These are phyloP conservation scores for Colletotrichum orbiculare DNA, from an alignment of 2,329 filamentous ascomycete genomes.

Conservation along the genomic window DNA sequence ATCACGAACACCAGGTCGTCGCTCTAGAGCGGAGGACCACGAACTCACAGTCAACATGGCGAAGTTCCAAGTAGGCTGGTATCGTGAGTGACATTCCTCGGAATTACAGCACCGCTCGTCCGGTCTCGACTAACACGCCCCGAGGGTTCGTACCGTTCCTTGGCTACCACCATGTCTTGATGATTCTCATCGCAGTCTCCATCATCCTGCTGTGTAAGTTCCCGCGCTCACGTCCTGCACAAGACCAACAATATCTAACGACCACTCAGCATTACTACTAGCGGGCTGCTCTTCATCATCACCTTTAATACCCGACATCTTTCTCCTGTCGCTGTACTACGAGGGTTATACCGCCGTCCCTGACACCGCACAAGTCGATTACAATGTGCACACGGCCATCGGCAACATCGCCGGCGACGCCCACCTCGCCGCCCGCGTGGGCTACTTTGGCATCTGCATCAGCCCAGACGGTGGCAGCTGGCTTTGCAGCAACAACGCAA, in stretches of 20 bases:
- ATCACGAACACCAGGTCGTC: constrained; percentile 15
- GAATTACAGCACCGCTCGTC: neutral
- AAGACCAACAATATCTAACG: constrained; percentile 11
- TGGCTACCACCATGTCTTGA: constrained; percentile 87
- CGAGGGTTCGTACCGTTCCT: constrained; percentile 75
- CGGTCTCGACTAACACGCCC: constrained; percentile 15
- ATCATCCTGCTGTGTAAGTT: constrained; percentile 94
- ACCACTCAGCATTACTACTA: constrained; percentile 80
- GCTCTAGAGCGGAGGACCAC: constrained; percentile 31
- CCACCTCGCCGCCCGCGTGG: constrained; percentile 88
- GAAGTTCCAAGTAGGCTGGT: constrained; percentile 61
- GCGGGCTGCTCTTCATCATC: constrained; percentile 98
- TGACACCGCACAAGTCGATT: constrained; percentile 89
- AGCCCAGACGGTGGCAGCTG: constrained; percentile 90
- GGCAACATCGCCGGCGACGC: constrained; percentile 89
- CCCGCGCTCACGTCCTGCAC: neutral
- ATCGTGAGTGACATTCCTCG: constrained; percentile 51
- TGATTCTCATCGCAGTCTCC: constrained; percentile 93
- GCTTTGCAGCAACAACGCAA: constrained; percentile 98
- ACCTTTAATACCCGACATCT: constrained; percentile 93
- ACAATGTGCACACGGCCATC: constrained; percentile 86
- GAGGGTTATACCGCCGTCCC: constrained; percentile 84
- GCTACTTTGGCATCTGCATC: constrained; percentile 98
- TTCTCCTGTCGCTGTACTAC: constrained; percentile 98
- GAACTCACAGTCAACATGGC: constrained; percentile 41